These are phyloP conservation scores for Pythium phragmiticola DNA, from an alignment of 352 stramenopile genomes.

Conservation along the genomic window DNA sequence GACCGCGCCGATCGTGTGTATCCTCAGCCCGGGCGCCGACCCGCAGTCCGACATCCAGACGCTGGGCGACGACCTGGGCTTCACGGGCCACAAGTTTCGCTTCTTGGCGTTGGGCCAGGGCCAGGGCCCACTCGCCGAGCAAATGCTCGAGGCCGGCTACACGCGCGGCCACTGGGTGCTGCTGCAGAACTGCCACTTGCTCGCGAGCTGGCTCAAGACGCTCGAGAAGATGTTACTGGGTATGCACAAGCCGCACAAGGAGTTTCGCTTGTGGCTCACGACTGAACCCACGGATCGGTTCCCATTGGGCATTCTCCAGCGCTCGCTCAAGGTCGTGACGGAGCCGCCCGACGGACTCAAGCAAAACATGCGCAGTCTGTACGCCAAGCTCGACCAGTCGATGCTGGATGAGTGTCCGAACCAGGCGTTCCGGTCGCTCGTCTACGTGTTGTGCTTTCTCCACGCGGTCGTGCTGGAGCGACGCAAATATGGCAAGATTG, in stretches of 20 bases:
- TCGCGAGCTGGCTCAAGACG: slow-evolving; percentile 91
- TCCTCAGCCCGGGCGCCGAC: slow-evolving; percentile 92
- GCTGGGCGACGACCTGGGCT: slow-evolving; percentile 90
- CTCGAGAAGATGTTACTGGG: slow-evolving; percentile 92
- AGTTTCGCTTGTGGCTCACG: slow-evolving; percentile 95
- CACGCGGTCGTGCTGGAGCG: slow-evolving; percentile 95
- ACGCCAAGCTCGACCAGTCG: slow-evolving; percentile 88
- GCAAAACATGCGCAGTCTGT: slow-evolving; percentile 95
- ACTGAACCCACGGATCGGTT: slow-evolving; percentile 95
- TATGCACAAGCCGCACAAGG: slow-evolving; percentile 91
- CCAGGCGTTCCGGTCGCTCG: slow-evolving; percentile 88
- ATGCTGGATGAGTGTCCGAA: slow-evolving; percentile 94
- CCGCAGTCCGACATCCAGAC: slow-evolving; percentile 94
- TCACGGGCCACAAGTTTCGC: slow-evolving; percentile 90
- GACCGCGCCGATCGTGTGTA: slow-evolving; percentile 93
- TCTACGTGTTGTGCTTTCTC: slow-evolving; percentile 95
- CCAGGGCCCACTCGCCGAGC: slow-evolving; percentile 92
- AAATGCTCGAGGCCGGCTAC: slow-evolving; percentile 92
- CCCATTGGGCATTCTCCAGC: slow-evolving; percentile 93
- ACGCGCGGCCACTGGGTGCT: slow-evolving; percentile 89
- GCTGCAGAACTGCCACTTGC: slow-evolving; percentile 95
- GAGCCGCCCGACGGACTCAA: slow-evolving; percentile 95
- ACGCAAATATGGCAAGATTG: slow-evolving; percentile 96
- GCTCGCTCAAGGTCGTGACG: slow-evolving; percentile 95
- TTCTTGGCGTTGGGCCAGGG: slow-evolving; percentile 94